Percentiles rank a stretch among this genome's conserved stretches.
These are phyloP conservation scores for Stagonosporopsis cucurbitacearum DNA, from an alignment of 2,329 filamentous ascomycete species.

Conservation along the genomic window DNA sequence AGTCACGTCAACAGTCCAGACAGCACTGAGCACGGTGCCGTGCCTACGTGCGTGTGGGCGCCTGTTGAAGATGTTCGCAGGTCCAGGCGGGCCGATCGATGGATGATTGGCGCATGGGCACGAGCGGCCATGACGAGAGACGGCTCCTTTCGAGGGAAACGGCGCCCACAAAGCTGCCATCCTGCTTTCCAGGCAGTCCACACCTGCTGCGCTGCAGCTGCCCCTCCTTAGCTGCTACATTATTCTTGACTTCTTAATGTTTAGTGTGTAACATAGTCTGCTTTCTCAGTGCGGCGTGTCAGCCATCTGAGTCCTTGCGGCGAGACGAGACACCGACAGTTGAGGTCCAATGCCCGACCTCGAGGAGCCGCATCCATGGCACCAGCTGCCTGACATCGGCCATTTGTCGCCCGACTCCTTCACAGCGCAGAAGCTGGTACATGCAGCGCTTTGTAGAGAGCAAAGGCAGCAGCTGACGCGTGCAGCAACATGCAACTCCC, in stretches of 20 bases:
- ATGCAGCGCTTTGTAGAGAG: neutral
- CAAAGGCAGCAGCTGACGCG: constrained; percentile 16
- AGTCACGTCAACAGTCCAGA: neutral
- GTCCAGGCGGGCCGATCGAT: constrained; percentile 13
- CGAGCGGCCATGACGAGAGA: constrained; percentile 31
- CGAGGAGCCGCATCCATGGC: constrained; percentile 40
- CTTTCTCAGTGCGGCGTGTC: constrained; percentile 19
- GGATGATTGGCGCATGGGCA: constrained; percentile 36
- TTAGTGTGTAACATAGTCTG: constrained; percentile 23
- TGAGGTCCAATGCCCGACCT: constrained; percentile 40
- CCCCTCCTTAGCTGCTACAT: constrained; percentile 21
- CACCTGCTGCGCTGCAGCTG: constrained; percentile 25
- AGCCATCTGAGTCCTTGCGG: constrained; percentile 24
- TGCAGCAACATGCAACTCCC: constrained; percentile 65
- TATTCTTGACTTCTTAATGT: constrained; percentile 22
- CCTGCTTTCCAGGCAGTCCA: constrained; percentile 22
- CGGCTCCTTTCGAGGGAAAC: constrained; percentile 13
- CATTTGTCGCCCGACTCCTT: constrained; percentile 58
- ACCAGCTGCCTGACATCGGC: constrained; percentile 40
- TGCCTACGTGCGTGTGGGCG: neutral
- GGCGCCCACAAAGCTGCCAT: constrained; percentile 11
- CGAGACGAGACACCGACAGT: constrained; percentile 21
- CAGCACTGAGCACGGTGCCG: neutral
- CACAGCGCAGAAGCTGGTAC: constrained; percentile 61
- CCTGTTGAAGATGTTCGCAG: constrained; percentile 5